Evolutionary conservation across 768 basidiomycete species (phyloP).

Genomic region (Lactifluus piperatus): DNA sequence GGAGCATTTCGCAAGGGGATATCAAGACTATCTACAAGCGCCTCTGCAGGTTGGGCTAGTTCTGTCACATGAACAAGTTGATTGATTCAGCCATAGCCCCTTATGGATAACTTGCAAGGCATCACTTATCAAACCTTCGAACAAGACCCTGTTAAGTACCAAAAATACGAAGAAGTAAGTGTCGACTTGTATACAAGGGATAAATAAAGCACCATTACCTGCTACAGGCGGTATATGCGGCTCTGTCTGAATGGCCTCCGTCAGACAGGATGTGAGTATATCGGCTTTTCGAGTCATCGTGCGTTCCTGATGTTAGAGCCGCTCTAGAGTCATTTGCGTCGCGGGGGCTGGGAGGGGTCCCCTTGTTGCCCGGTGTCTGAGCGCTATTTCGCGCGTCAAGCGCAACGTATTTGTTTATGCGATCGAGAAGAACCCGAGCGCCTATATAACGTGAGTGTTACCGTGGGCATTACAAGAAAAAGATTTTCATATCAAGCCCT

Average conservation of each 20-base stretch:
- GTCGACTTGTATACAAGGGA: background rate
- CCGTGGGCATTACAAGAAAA: conserved; percentile 1
- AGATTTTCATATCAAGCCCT: conserved; percentile 13
- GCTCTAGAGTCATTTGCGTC: conserved; percentile 68
- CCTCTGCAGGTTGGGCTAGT: conserved; percentile 68
- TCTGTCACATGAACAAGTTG: conserved; percentile 4
- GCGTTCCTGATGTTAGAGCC: background rate
- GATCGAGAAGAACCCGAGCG: conserved; percentile 95
- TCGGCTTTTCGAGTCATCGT: background rate
- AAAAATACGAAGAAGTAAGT: conserved; percentile 83
- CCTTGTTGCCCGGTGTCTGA: conserved; percentile 75
- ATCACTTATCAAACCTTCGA: conserved; percentile 97
- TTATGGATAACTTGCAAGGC: conserved; percentile 96
- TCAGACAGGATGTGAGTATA: conserved; percentile 52
- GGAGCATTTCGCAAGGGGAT: conserved; percentile 85
- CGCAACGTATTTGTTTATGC: conserved; percentile 68
- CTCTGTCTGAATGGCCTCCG: conserved; percentile 62
- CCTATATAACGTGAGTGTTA: conserved; percentile 78
- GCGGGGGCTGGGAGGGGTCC: conserved; percentile 96
- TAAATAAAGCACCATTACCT: background rate
- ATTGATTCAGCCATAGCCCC: conserved; percentile 43
- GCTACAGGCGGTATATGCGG: conserved; percentile 65
- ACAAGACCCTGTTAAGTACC: conserved; percentile 94
- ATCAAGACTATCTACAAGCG: conserved; percentile 92
- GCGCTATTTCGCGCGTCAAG: conserved; percentile 60